Evolutionary conservation across 176 grass and related monocot genomes (phyloP).

Genomic region (Rhynchospora breviuscula): DNA sequence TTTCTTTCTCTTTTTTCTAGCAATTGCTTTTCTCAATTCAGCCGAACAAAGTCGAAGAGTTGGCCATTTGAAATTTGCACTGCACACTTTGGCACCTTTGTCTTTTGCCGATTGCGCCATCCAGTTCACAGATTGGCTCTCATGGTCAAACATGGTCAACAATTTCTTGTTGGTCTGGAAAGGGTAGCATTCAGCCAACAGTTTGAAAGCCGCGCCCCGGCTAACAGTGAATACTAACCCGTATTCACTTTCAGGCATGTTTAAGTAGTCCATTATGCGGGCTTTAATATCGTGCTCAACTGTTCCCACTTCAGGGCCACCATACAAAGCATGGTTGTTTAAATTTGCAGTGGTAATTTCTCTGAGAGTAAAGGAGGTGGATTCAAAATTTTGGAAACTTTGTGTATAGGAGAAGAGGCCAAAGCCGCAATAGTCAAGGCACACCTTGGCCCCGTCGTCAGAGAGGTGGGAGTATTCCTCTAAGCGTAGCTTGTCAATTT

Average conservation of each 20-base stretch:
- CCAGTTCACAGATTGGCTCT: conserved; percentile 97
- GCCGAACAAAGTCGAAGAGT: conserved; percentile 75
- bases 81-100: conserved; percentile 78
- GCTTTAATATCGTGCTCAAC: conserved; percentile 85
- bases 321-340: conserved; percentile 90
- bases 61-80: conserved; percentile 84
- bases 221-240: conserved; percentile 85
- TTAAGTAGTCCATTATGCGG: conserved; percentile 88
- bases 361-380: conserved; percentile 68
- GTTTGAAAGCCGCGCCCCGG: conserved; percentile 79
- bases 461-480: conserved; percentile 82
- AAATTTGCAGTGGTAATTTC: conserved; percentile 86
- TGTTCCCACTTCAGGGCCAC: conserved; percentile 54
- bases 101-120: conserved; percentile 77
- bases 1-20: conserved; percentile 60
- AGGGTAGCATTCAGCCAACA: conserved; percentile 85
- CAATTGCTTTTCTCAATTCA: conserved; percentile 86
- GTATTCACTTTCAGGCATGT: conserved; percentile 87
- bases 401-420: conserved; percentile 66
- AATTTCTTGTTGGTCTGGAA: conserved; percentile 90
- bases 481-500: conserved; percentile 67
- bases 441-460: conserved; percentile 56
- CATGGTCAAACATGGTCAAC: conserved; percentile 98
- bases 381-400: conserved; percentile 73
- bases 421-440: conserved; percentile 96